Percentiles rank a stretch among this genome's conserved stretches.
Evolutionary conservation across 768 basidiomycete species (phyloP).

Genomic region (Mycena latifolia): DNA sequence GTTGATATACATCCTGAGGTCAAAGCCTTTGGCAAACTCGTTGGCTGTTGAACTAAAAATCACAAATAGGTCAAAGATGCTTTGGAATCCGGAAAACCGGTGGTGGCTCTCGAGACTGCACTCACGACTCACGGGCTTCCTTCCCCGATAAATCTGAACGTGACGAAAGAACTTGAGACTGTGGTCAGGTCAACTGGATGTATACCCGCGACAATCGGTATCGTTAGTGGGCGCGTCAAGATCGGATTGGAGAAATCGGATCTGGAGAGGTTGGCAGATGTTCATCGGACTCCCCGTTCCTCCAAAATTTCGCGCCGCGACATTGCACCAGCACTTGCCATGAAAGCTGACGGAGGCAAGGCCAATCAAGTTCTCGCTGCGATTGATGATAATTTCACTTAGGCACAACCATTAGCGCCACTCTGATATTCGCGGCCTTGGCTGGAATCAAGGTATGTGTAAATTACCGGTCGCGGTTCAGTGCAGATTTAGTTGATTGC

Average conservation of each 20-base stretch:
- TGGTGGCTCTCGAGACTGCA: constrained; percentile 94
- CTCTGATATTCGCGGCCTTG: constrained; percentile 79
- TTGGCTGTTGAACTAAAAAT: background rate
- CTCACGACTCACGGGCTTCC: constrained; percentile 95
- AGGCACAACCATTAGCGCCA: constrained; percentile 81
- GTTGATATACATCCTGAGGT: constrained; percentile 83
- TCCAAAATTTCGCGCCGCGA: constrained; percentile 86
- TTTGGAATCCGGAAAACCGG: constrained; percentile 68
- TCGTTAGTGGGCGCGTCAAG: constrained; percentile 87
- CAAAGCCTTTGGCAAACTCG: background rate
- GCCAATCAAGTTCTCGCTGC: background rate
- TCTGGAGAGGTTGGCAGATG: constrained; percentile 76
- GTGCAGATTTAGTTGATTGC: constrained; percentile 23
- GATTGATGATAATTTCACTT: constrained; percentile 37
- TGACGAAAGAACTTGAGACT: constrained; percentile 77
- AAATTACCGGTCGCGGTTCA: constrained; percentile 3
- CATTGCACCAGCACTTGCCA: constrained; percentile 79
- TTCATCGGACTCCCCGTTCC: constrained; percentile 50
- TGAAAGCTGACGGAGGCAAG: constrained; percentile 79
- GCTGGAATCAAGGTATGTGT: constrained; percentile 84
- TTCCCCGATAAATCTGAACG: constrained; percentile 79
- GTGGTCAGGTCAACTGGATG: constrained; percentile 82
- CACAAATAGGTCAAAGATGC: constrained; percentile 72
- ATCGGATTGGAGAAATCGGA: constrained; percentile 80
- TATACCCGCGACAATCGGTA: constrained; percentile 92